A percentile compares a stretch with the other conserved stretches of the same genome.
These are phyloP conservation scores for Parietaria judaica DNA, from an alignment of 306 rosid species.

Conservation along the genomic window DNA sequence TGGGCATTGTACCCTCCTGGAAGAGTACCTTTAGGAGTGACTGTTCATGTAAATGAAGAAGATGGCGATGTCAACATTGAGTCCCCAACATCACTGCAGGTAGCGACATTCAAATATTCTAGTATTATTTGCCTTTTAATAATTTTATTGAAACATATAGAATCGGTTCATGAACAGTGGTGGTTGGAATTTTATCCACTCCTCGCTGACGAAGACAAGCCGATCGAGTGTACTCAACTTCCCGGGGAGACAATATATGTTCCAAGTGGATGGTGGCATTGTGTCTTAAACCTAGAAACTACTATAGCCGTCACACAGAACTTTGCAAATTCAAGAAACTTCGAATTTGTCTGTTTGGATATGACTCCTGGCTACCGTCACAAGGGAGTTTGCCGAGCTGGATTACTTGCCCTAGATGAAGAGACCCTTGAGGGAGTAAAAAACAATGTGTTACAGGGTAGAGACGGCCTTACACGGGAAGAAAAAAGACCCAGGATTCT, in stretches of 20 bases:
- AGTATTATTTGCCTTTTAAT: slow-evolving; percentile 11
- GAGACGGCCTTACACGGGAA: slow-evolving; percentile 45
- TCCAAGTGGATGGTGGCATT: slow-evolving; percentile 99
- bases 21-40: slow-evolving; percentile 87
- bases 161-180: slow-evolving; percentile 50
- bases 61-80: slow-evolving; percentile 92
- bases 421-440: slow-evolving; percentile 39
- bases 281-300: slow-evolving; percentile 87
- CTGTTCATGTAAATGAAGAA: slow-evolving; percentile 85
- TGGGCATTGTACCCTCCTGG: slow-evolving; percentile 99
- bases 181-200: slow-evolving; percentile 98
- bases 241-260: slow-evolving; percentile 97
- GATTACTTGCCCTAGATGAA: slow-evolving; percentile 81
- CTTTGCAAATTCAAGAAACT: slow-evolving; percentile 77
- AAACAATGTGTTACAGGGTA: slow-evolving; percentile 25
- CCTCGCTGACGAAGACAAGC: slow-evolving; percentile 96
- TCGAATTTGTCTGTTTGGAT: slow-evolving; percentile 91
- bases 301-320: slow-evolving; percentile 94
- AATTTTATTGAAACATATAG: slow-evolving; percentile 6
- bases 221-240: slow-evolving; percentile 88
- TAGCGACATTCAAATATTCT: slow-evolving; percentile 21
- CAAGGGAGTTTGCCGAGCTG: slow-evolving; percentile 96
- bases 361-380: slow-evolving; percentile 98
- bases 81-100: slow-evolving; percentile 89
- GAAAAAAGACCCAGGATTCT: slow-evolving; percentile 56